These are phyloP conservation scores for Graphilbum sp. DNA, from an alignment of 2,329 filamentous ascomycete genomes.

Conservation along the genomic window DNA sequence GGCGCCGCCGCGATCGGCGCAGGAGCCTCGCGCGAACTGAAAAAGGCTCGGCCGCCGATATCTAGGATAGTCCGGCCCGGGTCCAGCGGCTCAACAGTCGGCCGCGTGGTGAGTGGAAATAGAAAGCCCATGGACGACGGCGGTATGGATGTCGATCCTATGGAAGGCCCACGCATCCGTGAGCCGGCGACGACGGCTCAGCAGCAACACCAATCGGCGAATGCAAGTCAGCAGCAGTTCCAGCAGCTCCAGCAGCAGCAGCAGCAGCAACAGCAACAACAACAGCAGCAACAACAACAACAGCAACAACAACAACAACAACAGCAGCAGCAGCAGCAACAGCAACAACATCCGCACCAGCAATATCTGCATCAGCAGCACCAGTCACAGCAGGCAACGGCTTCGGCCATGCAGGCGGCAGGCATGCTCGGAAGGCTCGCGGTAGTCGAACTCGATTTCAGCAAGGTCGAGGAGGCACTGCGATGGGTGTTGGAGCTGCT, in stretches of 20 bases:
- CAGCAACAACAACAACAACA: background rate
- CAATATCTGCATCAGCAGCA: slow-evolving; percentile 3
- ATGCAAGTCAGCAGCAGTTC: background rate
- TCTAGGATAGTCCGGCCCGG: slow-evolving; percentile 49
- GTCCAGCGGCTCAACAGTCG: slow-evolving; percentile 54
- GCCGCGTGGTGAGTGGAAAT: slow-evolving; percentile 79
- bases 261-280: background rate
- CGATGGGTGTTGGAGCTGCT: slow-evolving; percentile 65
- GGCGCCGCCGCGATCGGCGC: slow-evolving; percentile 38
- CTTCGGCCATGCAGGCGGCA: background rate
- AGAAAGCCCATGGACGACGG: slow-evolving; percentile 58
- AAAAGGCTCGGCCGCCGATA: slow-evolving; percentile 64
- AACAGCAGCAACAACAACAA: slow-evolving; percentile 1
- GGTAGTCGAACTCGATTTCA: slow-evolving; percentile 34
- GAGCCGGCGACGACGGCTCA: slow-evolving; percentile 4
- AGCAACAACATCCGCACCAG: background rate
- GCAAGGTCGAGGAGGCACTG: slow-evolving; percentile 59
- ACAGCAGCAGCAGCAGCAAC: background rate
- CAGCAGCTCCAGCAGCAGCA: background rate
- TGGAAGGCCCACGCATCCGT: slow-evolving; percentile 27
- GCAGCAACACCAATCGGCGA: background rate
- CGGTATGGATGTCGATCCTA: slow-evolving; percentile 51
- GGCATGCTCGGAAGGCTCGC: slow-evolving; percentile 18
- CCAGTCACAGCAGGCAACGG: background rate
- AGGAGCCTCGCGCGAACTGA: slow-evolving; percentile 55